Evolutionary conservation across 352 stramenopile genomes (phyloP).

Genomic region (Globisporangium paroecandrum): DNA sequence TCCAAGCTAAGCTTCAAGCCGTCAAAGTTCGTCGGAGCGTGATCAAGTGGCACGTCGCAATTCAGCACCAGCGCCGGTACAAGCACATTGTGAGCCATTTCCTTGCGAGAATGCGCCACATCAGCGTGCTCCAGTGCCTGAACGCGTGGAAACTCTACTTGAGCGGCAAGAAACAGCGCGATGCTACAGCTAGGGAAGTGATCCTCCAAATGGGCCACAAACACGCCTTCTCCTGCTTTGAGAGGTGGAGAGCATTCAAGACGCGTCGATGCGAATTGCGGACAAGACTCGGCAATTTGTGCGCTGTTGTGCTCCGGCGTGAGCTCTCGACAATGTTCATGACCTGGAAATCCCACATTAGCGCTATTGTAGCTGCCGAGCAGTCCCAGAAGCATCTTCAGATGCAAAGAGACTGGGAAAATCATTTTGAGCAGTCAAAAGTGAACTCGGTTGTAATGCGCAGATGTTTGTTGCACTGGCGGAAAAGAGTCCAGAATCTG

Average conservation of each 20-base stretch:
- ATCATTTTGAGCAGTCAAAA: constrained; percentile 23
- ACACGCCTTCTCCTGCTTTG: constrained; percentile 20
- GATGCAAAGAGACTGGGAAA: constrained; percentile 27
- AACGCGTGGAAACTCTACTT: constrained; percentile 43
- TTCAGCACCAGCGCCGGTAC: constrained; percentile 1
- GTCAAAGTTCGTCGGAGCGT: background rate
- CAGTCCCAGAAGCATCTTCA: constrained; percentile 19
- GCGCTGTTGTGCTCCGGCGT: background rate
- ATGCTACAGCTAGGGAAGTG: constrained; percentile 24
- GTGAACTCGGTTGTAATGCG: constrained; percentile 20
- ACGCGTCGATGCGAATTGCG: background rate
- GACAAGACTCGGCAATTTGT: background rate
- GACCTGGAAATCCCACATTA: constrained; percentile 20
- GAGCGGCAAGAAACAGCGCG: constrained; percentile 13
- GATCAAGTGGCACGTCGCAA: constrained; percentile 5
- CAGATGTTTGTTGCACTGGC: constrained; percentile 28
- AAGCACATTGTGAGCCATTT: background rate
- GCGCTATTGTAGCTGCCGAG: constrained; percentile 9
- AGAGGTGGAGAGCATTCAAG: constrained; percentile 16
- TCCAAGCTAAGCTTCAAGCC: background rate
- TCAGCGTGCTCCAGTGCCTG: constrained; percentile 41
- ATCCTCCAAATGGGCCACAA: constrained; percentile 36
- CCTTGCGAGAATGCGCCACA: constrained; percentile 26
- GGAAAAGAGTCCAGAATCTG: constrained; percentile 9
- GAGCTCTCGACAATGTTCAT: background rate